Evolutionary conservation across 352 stramenopile genomes (phyloP).

Genomic region (Pilasporangium apinafurcum): DNA sequence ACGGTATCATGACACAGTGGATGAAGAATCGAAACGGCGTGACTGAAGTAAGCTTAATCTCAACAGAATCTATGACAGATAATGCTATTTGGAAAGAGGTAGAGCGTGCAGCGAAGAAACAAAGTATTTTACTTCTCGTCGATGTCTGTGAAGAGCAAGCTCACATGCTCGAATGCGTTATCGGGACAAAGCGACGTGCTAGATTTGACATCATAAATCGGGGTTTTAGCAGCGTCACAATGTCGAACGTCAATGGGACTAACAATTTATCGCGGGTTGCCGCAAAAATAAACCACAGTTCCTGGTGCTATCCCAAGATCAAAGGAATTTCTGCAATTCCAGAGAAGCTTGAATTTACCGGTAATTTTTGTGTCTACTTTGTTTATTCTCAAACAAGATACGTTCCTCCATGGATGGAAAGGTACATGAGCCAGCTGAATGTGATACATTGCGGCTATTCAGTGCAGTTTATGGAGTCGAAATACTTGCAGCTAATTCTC

Average conservation of each 20-base stretch:
- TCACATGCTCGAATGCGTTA: constrained; percentile 20
- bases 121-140: constrained; percentile 31
- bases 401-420: constrained; percentile 28
- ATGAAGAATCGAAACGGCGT: constrained; percentile 26
- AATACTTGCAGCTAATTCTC: constrained; percentile 22
- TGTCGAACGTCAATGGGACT: background rate
- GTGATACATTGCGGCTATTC: constrained; percentile 46
- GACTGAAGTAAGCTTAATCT: constrained; percentile 4
- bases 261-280: background rate
- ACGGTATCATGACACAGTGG: constrained; percentile 45
- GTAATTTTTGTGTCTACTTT: constrained; percentile 27
- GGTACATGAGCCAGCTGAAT: constrained; percentile 28
- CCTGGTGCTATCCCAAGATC: too few relatives aligned
- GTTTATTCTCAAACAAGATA: constrained; percentile 27
- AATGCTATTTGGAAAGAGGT: constrained; percentile 35
- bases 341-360: background rate
- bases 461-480: constrained; percentile 16
- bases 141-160: constrained; percentile 25
- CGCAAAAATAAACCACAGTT: too few relatives aligned
- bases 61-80: constrained; percentile 4
- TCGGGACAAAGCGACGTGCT: constrained; percentile 36
- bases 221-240: constrained; percentile 22
- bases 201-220: constrained; percentile 44
- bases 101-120: constrained; percentile 22
- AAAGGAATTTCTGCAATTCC: too few relatives aligned